phyloP scores from a whole-genome alignment of 768 basidiomycete genomes.

The Podaxis carcinomalis region DNA sequence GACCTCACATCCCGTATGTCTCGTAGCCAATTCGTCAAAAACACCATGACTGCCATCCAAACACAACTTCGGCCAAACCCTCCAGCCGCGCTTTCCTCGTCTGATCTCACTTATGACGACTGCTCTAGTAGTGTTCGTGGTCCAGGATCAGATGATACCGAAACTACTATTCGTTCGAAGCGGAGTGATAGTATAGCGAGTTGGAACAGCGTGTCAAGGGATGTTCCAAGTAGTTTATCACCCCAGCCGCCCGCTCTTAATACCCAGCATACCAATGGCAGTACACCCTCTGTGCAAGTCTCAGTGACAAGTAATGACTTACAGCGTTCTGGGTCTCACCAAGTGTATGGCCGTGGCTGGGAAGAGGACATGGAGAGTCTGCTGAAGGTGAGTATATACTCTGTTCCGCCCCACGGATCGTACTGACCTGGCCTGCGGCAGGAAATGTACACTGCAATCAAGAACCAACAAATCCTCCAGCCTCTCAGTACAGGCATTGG shows the following conservation, averaged over 20 bases:
- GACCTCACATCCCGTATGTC: constrained; percentile 90
- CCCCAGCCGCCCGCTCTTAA: constrained; percentile 25
- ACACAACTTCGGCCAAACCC: constrained; percentile 62
- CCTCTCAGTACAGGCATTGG: constrained; percentile 51
- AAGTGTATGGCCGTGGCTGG: constrained; percentile 66
- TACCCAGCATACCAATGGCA: constrained; percentile 47
- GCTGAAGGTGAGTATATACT: constrained; percentile 46
- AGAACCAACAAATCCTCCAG: constrained; percentile 86
- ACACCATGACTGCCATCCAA: constrained; percentile 85
- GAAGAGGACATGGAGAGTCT: constrained; percentile 82
- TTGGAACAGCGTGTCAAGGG: constrained; percentile 75
- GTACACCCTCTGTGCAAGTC: constrained; percentile 60
- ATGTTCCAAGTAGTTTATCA: constrained; percentile 38
- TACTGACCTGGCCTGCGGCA: constrained; percentile 22
- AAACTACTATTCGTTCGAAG: constrained; percentile 54
- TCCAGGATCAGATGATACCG: constrained; percentile 53
- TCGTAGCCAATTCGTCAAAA: constrained; percentile 83
- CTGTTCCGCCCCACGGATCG: background rate
- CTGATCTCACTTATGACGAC: constrained; percentile 67
- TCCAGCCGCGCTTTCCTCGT: constrained; percentile 44
- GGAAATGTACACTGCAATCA: constrained; percentile 95
- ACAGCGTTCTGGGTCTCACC: constrained; percentile 20
- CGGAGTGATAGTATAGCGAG: constrained; percentile 82
- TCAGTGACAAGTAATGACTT: constrained; percentile 33
- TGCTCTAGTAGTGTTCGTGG: constrained; percentile 53